Evolutionary conservation across 2,329 filamentous ascomycete species (phyloP), one percentile per base, ranked within the genome.

Genomic region (Septoria petroselini): DNA sequence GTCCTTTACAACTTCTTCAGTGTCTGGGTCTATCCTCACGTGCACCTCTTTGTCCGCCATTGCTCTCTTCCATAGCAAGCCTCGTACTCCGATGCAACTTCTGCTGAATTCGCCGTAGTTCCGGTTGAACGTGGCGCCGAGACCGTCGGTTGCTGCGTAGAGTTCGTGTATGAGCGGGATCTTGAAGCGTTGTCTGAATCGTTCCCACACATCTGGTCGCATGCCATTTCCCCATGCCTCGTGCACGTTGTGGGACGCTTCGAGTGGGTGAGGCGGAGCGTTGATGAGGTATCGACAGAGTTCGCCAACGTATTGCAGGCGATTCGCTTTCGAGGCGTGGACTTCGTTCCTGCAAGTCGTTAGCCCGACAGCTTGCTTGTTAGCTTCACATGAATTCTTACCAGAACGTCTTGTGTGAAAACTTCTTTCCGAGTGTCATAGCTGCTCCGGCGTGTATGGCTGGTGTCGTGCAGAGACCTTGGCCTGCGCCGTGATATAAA

Each of bases 221-320:
- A 94, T 74, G 1, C 89, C 89, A 63, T 95, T 95, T 11, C 89
- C 89, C 59, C 90, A 86, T 0, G 87, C 88, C 7, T 83, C 63
- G 7, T 81, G 80, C 11, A 94, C 80, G 0, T 73, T 76, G 70
- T 94, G 85, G 59, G 82, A 78, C 61, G 77, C 79, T 68, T 94
- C 89, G 17, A 90, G 71, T 49, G 84, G 76, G 3, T 81, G 74
- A 2, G 83, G 69, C 1, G 76, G 79, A 0, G 83, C 81, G 0
- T 86, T 78, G 14, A 93, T 75, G 1, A 93, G 77, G 66, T 94
- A 94, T 3, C 88, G 83, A 56, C 88, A 84, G 0, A 87, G 90
- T 69, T 94, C 88, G 43, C 88, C 88, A 6, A 94, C 88, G 63
- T 94, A 94, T 65, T 91, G 88, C 50, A 93, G 83, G 4, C 83